Conservation (phyloP, 78 protist genomes). For the Dictyostelium discoideum region DNA sequence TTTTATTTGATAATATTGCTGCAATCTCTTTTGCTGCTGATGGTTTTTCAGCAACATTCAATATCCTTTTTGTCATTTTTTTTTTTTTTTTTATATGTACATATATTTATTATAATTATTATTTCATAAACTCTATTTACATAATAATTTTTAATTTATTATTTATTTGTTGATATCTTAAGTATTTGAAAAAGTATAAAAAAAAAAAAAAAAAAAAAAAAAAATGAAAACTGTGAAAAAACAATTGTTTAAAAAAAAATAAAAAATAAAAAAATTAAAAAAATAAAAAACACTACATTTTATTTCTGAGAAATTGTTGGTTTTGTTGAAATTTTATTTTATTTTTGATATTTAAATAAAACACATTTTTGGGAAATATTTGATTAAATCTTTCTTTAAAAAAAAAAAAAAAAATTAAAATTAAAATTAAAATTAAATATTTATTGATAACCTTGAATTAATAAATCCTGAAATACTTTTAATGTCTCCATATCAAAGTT, state of each 20-base stretch:
- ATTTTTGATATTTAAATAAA: too few relatives aligned
- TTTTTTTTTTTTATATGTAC: not conserved
- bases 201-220: not conserved
- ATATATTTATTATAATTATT: too few relatives aligned
- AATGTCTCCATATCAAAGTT: slow-evolving; percentile 44
- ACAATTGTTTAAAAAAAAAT: slow-evolving; percentile 10
- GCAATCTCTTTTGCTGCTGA: slow-evolving; percentile 95
- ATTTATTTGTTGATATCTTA: not conserved
- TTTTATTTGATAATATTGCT: slow-evolving; percentile 78
- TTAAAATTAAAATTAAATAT: not conserved
- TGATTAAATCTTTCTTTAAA: too few relatives aligned
- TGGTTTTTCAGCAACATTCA: slow-evolving; percentile 99
- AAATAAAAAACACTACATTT: not conserved
- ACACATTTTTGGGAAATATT: too few relatives aligned
- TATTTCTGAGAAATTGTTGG: not conserved
- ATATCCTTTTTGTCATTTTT: slow-evolving; percentile 24
- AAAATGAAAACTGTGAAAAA: not conserved
- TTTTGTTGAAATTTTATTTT: too few relatives aligned
- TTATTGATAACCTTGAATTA: slow-evolving; percentile 45
- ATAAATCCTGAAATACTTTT: slow-evolving; percentile 67
- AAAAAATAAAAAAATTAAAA: not conserved
- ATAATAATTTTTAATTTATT: not conserved
- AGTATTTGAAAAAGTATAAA: not conserved
- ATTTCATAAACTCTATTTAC: not conserved
- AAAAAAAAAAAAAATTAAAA: not conserved